Base-by-base conservation (phyloP, 1,284 basidiomycete species). In the Fomitopsis schrenkii region DNA sequence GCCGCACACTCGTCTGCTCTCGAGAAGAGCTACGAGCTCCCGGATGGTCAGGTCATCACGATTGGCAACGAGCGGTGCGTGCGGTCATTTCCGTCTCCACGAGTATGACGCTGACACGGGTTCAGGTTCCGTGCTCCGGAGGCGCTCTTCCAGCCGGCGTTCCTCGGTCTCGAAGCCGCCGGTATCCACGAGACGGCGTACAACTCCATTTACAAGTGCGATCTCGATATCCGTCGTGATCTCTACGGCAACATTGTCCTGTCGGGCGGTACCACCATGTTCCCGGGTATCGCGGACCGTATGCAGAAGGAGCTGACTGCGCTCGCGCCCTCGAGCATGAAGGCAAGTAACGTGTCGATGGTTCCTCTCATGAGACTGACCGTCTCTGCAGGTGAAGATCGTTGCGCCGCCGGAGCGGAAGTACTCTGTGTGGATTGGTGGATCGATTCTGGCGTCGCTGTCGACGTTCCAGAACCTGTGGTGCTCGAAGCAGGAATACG, bases 371-470 rank as follows among this genome's bases (percentile, higher is more conserved):
- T 62, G 38, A 40, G 14, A 62, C 50, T 44, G n/a, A 63, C 54
- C 33, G 28, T 28, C 10, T 30, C 4, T 64, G 40, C 41, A 95
- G 89, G 91, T 97, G 83, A 96, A 94, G 88, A 94, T 95, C 61
- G 90, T 94, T 62, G 92, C 93, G 67, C 93, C 94, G 59, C 94
- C 94, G 50, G 94, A 96, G 81, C 83, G 94, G 72, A 95, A 94
- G 77, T 94, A 94, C 85, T 94, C 93, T 60, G 96, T 97, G 79
- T 98, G 96, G 96, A 98, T 98, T 74, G 96, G 97, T 86, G 96
- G 97, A 72, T 97, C 95, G 66, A 98, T 98, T 77, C 83, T 98
- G 63, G 94, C 95, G 42, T 97, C 95, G 62, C 88, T 98, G 62
- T 92, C 88, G 70, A 98, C 96, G 67, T 98, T 98, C 94, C 95